These are phyloP conservation scores for Annona cherimola DNA, from an alignment of 164 flowering plant species.

Conservation along the genomic window DNA sequence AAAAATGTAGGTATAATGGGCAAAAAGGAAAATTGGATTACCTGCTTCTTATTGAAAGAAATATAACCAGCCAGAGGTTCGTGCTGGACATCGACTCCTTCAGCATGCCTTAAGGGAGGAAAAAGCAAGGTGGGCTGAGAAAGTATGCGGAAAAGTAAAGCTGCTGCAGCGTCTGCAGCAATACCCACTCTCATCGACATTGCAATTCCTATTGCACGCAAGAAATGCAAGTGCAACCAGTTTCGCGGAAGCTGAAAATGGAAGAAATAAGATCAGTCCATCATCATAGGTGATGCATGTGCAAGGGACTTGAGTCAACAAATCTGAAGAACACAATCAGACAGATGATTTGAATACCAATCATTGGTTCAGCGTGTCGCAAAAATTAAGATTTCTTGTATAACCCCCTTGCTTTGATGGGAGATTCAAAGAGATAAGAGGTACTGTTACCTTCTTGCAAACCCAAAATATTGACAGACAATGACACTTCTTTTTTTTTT, in stretches of 20 bases:
- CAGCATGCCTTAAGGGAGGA: constrained; percentile 86
- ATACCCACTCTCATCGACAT: constrained; percentile 97
- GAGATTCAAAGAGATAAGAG: not conserved
- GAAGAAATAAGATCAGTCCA: not conserved
- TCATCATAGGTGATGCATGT: too few relatives aligned
- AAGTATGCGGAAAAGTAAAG: constrained; percentile 85
- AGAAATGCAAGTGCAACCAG: constrained; percentile 98
- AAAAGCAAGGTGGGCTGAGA: constrained; percentile 96
- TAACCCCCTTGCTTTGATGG: not conserved
- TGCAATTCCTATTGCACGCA: constrained; percentile 94
- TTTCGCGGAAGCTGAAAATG: constrained; percentile 77
- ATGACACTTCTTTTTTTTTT: not conserved
- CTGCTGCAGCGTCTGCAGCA: constrained; percentile 98
- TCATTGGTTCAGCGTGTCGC: too few relatives aligned
- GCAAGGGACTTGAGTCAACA: too few relatives aligned
- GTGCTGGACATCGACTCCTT: constrained; percentile 77
- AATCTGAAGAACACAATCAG: too few relatives aligned
- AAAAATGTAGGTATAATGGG: too few relatives aligned
- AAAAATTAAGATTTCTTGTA: too few relatives aligned
- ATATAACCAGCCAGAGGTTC: constrained; percentile 61
- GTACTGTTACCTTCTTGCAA: not conserved
- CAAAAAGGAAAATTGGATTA: constrained; percentile 17
- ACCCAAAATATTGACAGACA: not conserved
- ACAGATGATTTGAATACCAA: too few relatives aligned
- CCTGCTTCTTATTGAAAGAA: constrained; percentile 67